phyloP scores from a whole-genome alignment of 2,329 filamentous ascomycete species.

The Helicocarpus griseus region DNA sequence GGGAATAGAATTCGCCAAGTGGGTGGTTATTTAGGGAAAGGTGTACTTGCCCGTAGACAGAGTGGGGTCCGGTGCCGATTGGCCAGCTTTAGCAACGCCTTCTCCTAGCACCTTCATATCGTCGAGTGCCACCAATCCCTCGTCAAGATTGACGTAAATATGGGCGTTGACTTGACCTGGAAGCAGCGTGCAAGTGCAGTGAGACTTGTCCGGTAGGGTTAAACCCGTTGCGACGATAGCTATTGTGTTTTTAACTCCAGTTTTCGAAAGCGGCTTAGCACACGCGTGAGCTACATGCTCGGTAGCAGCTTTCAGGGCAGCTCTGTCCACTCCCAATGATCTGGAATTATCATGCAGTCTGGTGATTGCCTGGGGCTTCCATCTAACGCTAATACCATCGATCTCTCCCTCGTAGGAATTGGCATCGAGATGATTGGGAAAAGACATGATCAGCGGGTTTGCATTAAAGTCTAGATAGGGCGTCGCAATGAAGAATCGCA shows the following conservation, averaged over 20 bases:
- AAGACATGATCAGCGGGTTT: constrained; percentile 1
- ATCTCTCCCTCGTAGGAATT: constrained; percentile 4
- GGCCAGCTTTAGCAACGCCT: neutral
- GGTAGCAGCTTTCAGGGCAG: neutral
- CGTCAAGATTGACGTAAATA: constrained; percentile 4
- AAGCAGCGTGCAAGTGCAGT: neutral
- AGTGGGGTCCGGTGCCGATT: neutral
- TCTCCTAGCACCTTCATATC: constrained; percentile 3
- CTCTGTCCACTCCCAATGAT: neutral
- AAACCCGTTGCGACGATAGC: neutral
- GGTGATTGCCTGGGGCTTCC: neutral
- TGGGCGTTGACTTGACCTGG: constrained; percentile 2
- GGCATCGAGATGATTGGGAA: constrained; percentile 1
- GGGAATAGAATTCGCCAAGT: too few species aligned
- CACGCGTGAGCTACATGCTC: constrained; percentile 1
- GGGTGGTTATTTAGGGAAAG: too few species aligned
- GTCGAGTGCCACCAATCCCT: neutral
- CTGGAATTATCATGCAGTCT: neutral
- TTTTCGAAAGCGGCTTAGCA: constrained; percentile 3
- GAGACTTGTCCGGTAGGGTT: neutral
- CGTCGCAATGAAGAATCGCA: neutral
- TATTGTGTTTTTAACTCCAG: neutral
- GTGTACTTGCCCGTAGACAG: constrained; percentile 4
- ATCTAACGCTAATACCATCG: constrained; percentile 1
- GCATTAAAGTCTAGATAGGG: neutral